phyloP scores from a whole-genome alignment of 495 filamentous ascomycete species.

The Penicillium canescens region DNA sequence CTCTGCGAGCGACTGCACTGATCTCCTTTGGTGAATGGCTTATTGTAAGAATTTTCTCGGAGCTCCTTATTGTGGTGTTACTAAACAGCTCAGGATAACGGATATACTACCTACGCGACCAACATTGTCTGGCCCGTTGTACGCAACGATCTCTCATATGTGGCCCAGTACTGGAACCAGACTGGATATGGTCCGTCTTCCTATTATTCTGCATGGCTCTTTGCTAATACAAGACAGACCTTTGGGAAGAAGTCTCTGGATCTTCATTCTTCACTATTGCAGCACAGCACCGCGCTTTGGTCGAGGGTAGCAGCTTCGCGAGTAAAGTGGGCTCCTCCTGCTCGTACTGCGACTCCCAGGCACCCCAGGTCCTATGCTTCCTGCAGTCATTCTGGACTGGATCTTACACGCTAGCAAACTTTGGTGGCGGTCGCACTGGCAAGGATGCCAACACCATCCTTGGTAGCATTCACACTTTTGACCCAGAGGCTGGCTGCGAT shows the following conservation, averaged over 20 bases:
- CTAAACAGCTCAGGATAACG: conserved; percentile 21
- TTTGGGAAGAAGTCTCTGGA: conserved; percentile 71
- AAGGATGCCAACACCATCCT: conserved; percentile 65
- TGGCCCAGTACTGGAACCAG: conserved; percentile 70
- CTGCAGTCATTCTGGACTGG: conserved; percentile 67
- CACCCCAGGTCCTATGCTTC: conserved; percentile 61
- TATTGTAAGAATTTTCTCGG: conserved; percentile 15
- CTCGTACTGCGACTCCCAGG: conserved; percentile 52
- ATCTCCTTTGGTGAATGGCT: conserved; percentile 43
- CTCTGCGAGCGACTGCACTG: conserved; percentile 64
- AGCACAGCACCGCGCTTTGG: conserved; percentile 50
- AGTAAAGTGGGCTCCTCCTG: conserved; percentile 41
- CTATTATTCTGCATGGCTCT: not conserved
- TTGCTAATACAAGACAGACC: conserved; percentile 38
- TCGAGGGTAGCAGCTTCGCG: conserved; percentile 61
- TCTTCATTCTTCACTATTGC: conserved; percentile 60
- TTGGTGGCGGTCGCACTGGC: conserved; percentile 51
- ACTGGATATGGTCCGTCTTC: conserved; percentile 51
- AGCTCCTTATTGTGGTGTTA: conserved; percentile 8
- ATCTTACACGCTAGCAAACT: conserved; percentile 56
- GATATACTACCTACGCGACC: conserved; percentile 26
- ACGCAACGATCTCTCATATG: conserved; percentile 67
- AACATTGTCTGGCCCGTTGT: conserved; percentile 61
- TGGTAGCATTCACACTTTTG: conserved; percentile 63
- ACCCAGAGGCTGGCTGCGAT: conserved; percentile 53